Evolutionary conservation across 2,329 filamentous ascomycete species (phyloP), one percentile per base, ranked within the genome.

Genomic region (Calonectria leucothoes): DNA sequence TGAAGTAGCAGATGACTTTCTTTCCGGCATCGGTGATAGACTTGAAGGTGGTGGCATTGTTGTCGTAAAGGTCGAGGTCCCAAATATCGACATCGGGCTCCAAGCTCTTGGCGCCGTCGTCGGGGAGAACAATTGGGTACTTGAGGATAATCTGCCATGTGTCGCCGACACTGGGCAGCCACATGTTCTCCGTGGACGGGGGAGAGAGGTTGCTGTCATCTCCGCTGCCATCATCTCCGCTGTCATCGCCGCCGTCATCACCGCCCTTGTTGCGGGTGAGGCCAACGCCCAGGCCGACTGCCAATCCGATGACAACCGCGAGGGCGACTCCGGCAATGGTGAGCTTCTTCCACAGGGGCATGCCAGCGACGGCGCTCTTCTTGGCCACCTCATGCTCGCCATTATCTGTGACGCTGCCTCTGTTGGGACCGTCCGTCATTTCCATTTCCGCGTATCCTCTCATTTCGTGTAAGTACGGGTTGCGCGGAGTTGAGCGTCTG

Each of bases 1-100:
- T 93, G 85, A 95, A 95, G 84, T 95, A 95, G 85, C 93, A 95
- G 72, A 95, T 92, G 68, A 94, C 90, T 74, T 89, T 91, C 79
- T 90, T 90, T 11, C 88, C 89, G 7, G 84, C 82, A 65, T 89
- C 90, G 70, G 88, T 85, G 81, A 93, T 91, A 15, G 92, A 85
- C 73, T 91, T 87, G 71, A 93, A 81, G 2, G 82, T 82, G 17
- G 75, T 66, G 2, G 70, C 74, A 31, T 79, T 66, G 77, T 86
- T 91, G 81, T 93, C 91, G 81, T 89, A 93, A 55, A 93, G 83
- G 15, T 88, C 86, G 0, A 92, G 67, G 73, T 86, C 84, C 71
- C 81, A 85, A 51, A 93, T 84, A 6, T 86, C 84, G 0, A 91
- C 89, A 74, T 92, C 85, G 11, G 87, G 86, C 25, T 77, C 74